Conservation (phyloP, 768 basidiomycete genomes). For the Pulveroboletus sp. region DNA sequence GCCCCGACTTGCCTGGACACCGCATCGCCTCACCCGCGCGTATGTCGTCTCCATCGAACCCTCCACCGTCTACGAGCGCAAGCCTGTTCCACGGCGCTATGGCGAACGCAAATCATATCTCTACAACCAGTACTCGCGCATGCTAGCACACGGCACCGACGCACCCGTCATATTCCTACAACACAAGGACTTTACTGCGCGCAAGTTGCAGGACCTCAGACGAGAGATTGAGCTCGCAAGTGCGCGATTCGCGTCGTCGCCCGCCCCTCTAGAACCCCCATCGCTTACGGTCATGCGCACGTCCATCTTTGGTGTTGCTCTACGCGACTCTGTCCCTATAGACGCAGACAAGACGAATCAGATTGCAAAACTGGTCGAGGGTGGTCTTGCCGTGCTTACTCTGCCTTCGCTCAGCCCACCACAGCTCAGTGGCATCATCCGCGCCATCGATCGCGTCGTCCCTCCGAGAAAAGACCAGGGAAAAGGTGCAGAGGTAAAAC, state of each 20-base stretch:
- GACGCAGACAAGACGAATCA: conserved; percentile 45
- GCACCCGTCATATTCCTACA: conserved; percentile 76
- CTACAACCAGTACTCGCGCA: conserved; percentile 73
- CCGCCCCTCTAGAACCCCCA: conserved; percentile 36
- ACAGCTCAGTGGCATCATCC: conserved; percentile 63
- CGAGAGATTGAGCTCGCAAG: conserved; percentile 61
- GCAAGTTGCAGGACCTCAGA: conserved; percentile 65
- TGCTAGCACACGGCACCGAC: conserved; percentile 55
- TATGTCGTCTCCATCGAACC: conserved; percentile 60
- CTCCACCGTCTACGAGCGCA: conserved; percentile 50
- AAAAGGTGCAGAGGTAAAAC: conserved; percentile 47
- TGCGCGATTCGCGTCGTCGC: conserved; percentile 37
- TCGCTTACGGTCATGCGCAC: conserved; percentile 72
- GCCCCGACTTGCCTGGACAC: conserved; percentile 8
- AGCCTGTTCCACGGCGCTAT: conserved; percentile 64
- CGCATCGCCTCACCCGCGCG: conserved; percentile 31
- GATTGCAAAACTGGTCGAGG: conserved; percentile 57
- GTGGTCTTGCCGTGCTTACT: conserved; percentile 63
- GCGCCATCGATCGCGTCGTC: conserved; percentile 61
- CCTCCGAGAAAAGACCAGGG: conserved; percentile 58
- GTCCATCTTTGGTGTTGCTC: conserved; percentile 74
- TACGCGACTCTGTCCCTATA: conserved; percentile 58
- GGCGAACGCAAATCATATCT: conserved; percentile 77
- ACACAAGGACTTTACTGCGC: conserved; percentile 72
- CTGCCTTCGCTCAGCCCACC: conserved; percentile 71